Evolutionary conservation across 495 filamentous ascomycete species (phyloP), one percentile per base, ranked within the genome.

Genomic region (Pyrenopolyporus hunteri): DNA sequence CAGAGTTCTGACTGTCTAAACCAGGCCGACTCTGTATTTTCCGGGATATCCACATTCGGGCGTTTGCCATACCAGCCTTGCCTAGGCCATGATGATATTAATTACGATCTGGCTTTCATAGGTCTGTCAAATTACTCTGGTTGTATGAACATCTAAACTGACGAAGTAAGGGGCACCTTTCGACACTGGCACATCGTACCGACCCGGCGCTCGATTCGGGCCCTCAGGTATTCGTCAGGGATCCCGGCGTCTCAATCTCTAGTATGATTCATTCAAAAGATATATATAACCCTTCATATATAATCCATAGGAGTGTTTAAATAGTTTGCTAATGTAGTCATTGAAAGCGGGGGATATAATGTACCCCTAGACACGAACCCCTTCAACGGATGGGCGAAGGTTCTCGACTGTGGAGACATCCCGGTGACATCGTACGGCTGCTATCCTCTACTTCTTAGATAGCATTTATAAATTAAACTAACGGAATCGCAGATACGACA

Each of bases 361-460:
- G 85, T 89, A 2, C 87, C 89, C 3, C 85, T 90, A 2, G 84
- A 84, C 6, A 85, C 92, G 13, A 95, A 95, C 69, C 91, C 91
- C 0, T 93, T 92, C 73, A 77, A 80, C 47, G 86, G 85, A 25
- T 91, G 88, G 85, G 88, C 88, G 1, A 88, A 81, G 8, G 83
- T 94, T 39, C 80, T 91, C 47, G 90, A 93, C 78, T 93, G 89
- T 71, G 90, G 90, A 55, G 90, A 94, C 68, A 92, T 93, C 70
- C 90, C 90, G 2, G 82, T 92, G 32, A 91, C 88, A 2, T 89
- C 90, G 14, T 91, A 68, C 32, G 68, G 16, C 6, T 36, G 8
- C 19, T 5, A 16, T 26, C 11, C 33, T 5, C 23, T 46, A 6
- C 16, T 11, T 36, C 25, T 7, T 31, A 14, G 3, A 44, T 3